These are phyloP conservation scores for Tieghemiomyces parasiticus DNA, from an alignment of 192 early-diverging fungal genomes.

Conservation along the genomic window DNA sequence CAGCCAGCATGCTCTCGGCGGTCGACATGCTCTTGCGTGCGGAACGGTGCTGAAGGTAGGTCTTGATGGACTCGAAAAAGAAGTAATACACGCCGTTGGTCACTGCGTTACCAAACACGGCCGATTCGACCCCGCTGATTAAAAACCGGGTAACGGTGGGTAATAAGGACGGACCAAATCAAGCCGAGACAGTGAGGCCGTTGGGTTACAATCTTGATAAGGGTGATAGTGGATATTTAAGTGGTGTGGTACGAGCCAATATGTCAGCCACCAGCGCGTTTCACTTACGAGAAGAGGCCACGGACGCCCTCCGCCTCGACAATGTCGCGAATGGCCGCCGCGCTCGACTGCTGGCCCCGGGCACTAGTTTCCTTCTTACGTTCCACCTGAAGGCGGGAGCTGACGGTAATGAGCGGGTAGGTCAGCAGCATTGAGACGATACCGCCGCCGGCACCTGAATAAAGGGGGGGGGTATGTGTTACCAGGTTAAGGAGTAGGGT, in stretches of 20 bases:
- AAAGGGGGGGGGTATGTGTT: no score
- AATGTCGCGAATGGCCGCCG: slow-evolving; percentile 78
- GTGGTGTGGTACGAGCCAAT: no score
- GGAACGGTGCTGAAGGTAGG: slow-evolving; percentile 45
- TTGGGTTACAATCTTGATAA: no score
- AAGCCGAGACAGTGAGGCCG: no score
- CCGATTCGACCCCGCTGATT: slow-evolving; percentile 78
- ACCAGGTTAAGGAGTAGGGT: no score
- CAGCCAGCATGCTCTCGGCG: slow-evolving; percentile 81
- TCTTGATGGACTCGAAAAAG: slow-evolving; percentile 83
- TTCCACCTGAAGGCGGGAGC: slow-evolving; percentile 67
- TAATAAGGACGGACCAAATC: neutral
- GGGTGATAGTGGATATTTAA: no score
- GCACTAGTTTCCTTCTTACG: slow-evolving; percentile 36
- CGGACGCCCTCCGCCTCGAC: slow-evolving; percentile 70
- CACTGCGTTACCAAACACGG: slow-evolving; percentile 89
- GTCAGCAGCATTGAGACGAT: slow-evolving; percentile 88
- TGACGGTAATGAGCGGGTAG: slow-evolving; percentile 75
- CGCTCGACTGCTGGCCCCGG: neutral
- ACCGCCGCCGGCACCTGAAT: slow-evolving; percentile 57
- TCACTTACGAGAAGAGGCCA: slow-evolving; percentile 83
- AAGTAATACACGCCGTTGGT: slow-evolving; percentile 88
- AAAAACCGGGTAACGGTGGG: slow-evolving; percentile 2
- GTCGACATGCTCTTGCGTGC: slow-evolving; percentile 54
- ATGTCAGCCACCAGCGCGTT: no score